Evolutionary conservation across 1,284 basidiomycete species (phyloP).

Genomic region (Trichosporon ovoides): DNA sequence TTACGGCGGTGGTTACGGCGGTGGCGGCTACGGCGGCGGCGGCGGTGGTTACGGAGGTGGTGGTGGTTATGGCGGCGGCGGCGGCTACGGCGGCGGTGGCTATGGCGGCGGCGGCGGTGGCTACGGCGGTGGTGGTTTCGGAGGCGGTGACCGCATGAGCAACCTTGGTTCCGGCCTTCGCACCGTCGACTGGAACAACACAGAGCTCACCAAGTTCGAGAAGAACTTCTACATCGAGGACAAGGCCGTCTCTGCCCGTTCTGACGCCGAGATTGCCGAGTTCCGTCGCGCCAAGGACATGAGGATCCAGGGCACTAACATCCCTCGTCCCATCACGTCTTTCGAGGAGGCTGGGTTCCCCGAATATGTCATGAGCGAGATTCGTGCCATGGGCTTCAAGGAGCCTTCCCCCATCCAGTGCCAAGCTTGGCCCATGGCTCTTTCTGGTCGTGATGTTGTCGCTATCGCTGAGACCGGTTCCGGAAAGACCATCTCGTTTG

Average conservation of each 20-base stretch:
- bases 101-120: slow-evolving; percentile 27
- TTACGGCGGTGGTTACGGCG: slow-evolving; percentile 37
- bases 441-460: slow-evolving; percentile 88
- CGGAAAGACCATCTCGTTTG: slow-evolving; percentile 97
- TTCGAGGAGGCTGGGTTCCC: slow-evolving; percentile 97
- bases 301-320: slow-evolving; percentile 78
- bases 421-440: slow-evolving; percentile 97
- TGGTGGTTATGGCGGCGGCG: slow-evolving; percentile 36
- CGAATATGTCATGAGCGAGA: slow-evolving; percentile 89
- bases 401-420: slow-evolving; percentile 92
- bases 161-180: slow-evolving; percentile 77
- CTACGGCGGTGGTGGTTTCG: slow-evolving; percentile 54
- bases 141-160: slow-evolving; percentile 70
- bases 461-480: slow-evolving; percentile 96
- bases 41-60: slow-evolving; percentile 19
- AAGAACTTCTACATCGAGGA: slow-evolving; percentile 88
- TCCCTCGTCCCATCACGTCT: slow-evolving; percentile 82
- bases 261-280: slow-evolving; percentile 79
- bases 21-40: slow-evolving; percentile 42
- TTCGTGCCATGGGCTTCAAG: slow-evolving; percentile 86
- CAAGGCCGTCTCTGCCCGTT: slow-evolving; percentile 70
- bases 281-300: slow-evolving; percentile 84
- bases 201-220: slow-evolving; percentile 73
- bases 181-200: slow-evolving; percentile 73
- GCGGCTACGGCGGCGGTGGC: slow-evolving; percentile 50